Base-by-base conservation (phyloP, 164 flowering plant species). In the Umbellularia californica region DNA sequence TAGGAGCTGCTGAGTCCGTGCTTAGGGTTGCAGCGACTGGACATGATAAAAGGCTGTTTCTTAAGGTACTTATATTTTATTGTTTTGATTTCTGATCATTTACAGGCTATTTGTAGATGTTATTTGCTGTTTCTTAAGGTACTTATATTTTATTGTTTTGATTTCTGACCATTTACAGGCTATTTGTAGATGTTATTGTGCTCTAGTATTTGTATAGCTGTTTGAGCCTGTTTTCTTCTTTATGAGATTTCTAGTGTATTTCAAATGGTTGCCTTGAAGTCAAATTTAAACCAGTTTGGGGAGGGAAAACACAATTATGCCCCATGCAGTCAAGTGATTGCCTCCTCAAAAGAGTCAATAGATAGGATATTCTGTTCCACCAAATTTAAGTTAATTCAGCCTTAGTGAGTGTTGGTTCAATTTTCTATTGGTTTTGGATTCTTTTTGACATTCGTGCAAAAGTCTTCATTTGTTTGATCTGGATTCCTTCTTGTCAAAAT, bases 1-100 rank as follows among this genome's bases (percentile, higher is more conserved):
- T 96, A 15, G 98, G 98, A 10, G 99, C 98, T 0, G 93, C 98
- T 2, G 99, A 96, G 83, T 92, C 98, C 58, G 99, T 94, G 73
- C 77, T 96, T 69, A 87, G 99, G 75, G 97, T 96, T 79, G 97
- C 98, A 1, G 98, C 99, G 0, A 88, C 97, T 12, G 97, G 95
- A n/a, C 97, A 94, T 69, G 99, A 96, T 76, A 96, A 92, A 82
- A 80, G 93, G 79, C 87, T 94, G 3, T 96, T 96, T 79, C 28
- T 96, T 69, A 94, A 90, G 97, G 99, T 92, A 55, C 27, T 50
- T 6, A 55, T 67, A 27, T 67, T 30, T 77, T 50, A 60, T 11
- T 41, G 14, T 3, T n/a, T 69, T 35, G 23, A 60, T 19, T 27
- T 41, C 20, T 41, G 23, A 13, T 24, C 19, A 12, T 17, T n/a